Percentiles rank a stretch among this genome's conserved stretches.
These are phyloP conservation scores for Ormosia emarginata DNA, from an alignment of 306 rosid genomes.

Conservation along the genomic window DNA sequence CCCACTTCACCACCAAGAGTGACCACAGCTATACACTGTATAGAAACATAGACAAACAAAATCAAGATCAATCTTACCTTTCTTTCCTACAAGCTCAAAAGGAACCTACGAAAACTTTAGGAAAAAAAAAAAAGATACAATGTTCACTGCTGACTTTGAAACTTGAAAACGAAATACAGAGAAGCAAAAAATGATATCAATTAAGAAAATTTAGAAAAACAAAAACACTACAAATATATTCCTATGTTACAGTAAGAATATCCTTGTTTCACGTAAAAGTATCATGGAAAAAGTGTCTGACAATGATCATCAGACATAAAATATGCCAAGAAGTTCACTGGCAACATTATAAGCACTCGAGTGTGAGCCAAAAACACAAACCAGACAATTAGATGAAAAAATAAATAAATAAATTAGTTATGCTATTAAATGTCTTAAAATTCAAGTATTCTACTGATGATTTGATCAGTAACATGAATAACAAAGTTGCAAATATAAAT, in stretches of 20 bases:
- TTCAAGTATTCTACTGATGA: background rate
- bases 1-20: conserved; percentile 90
- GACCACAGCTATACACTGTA: conserved; percentile 68
- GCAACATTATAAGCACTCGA: background rate
- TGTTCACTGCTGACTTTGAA: conserved; percentile 13
- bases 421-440: background rate
- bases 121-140: background rate
- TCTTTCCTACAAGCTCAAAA: background rate
- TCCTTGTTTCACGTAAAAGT: background rate
- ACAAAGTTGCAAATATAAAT: background rate
- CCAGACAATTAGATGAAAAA: background rate
- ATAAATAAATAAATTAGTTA: background rate
- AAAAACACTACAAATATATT: background rate
- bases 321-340: background rate
- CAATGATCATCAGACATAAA: background rate
- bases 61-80: background rate
- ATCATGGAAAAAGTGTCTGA: background rate
- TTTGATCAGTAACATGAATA: background rate
- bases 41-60: conserved; percentile 17
- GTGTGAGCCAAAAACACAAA: background rate
- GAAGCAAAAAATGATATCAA: background rate
- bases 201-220: background rate
- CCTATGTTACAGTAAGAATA: background rate
- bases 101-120: background rate
- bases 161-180: background rate